Base-by-base conservation (phyloP, 768 basidiomycete species). In the Boletus subcaerulescens region DNA sequence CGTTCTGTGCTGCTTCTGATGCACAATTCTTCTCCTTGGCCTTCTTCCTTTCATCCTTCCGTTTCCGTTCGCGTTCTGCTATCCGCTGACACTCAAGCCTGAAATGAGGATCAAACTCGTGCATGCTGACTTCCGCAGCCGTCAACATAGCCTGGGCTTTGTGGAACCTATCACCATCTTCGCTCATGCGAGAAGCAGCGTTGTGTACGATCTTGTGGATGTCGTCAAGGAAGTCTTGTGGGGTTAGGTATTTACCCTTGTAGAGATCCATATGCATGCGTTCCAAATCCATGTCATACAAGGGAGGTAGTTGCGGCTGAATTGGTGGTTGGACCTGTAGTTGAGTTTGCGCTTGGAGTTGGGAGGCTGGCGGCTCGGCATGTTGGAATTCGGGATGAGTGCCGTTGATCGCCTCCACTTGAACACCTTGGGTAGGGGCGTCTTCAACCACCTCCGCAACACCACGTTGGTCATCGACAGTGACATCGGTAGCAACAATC, bases 261-360 rank as follows among this genome's bases (percentile, higher is more conserved):
- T 91, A 93, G 20, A 99, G 77, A 51, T 91, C 85, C 22, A 78
- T 75, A 62, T 95, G 90, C 83, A 99, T 93, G 58, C 81, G 84
- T 64, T 98, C 97, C 36, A 98, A 77, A 68, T 98, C 94, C 79
- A 98, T 87, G 64, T 95, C 85, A 65, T 83, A 91, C 17, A 94
- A 73, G 9, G 75, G 76, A 10, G 82, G 83, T 15, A 64, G 43
- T 26, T 49, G 69, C 17, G 74, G 74, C 10, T 75, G 74, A 12
- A 62, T 53, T 15, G 70, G 72, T 26, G 61, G 77, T 44, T 70
- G 76, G 40, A 63, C 61, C 41, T 71, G 71, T 29, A 61, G 59
- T 43, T 64, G 84, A 5, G 71, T 43, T 51, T 65, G 69, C 10
- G 74, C 74, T 26, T 77, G 74, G 11, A 66, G 59, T 36, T 72